Evolutionary conservation across 2,329 filamentous ascomycete genomes (phyloP).

Genomic region (Monosporascus sp.): DNA sequence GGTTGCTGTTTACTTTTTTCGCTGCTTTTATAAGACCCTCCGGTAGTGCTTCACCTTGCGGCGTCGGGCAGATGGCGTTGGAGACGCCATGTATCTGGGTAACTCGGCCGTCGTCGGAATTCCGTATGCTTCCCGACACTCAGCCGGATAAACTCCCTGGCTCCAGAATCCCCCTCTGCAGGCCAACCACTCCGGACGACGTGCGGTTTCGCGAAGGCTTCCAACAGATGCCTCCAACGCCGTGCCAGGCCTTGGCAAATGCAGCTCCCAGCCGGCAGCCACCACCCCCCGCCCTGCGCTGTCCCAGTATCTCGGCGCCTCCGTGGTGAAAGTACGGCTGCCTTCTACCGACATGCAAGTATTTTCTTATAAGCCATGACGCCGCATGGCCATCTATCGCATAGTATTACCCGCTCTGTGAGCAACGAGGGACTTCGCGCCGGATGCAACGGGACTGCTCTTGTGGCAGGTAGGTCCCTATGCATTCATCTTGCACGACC

Average conservation of each 20-base stretch:
- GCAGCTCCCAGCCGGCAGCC: constrained; percentile 21
- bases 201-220: constrained; percentile 23
- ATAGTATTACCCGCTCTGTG: too few relatives aligned
- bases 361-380: too few relatives aligned
- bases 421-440: too few relatives aligned
- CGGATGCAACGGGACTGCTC: too few relatives aligned
- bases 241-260: constrained; percentile 29
- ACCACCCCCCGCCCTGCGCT: constrained; percentile 22
- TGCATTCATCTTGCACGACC: too few relatives aligned
- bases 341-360: too few relatives aligned
- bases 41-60: constrained; percentile 27
- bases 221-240: constrained; percentile 25
- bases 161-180: constrained; percentile 27
- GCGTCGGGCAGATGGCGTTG: constrained; percentile 16
- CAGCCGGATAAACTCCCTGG: constrained; percentile 34
- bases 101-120: constrained; percentile 21
- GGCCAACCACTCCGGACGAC: constrained; percentile 36
- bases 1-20: too few relatives aligned
- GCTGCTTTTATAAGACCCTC: constrained; percentile 20
- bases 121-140: constrained; percentile 29
- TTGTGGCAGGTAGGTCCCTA: too few relatives aligned
- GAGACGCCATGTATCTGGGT: constrained; percentile 13
- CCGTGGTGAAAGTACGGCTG: too few relatives aligned
- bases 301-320: too few relatives aligned
- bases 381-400: too few relatives aligned